Conservation (phyloP, 164 flowering plant genomes). For the Stephania japonica region DNA sequence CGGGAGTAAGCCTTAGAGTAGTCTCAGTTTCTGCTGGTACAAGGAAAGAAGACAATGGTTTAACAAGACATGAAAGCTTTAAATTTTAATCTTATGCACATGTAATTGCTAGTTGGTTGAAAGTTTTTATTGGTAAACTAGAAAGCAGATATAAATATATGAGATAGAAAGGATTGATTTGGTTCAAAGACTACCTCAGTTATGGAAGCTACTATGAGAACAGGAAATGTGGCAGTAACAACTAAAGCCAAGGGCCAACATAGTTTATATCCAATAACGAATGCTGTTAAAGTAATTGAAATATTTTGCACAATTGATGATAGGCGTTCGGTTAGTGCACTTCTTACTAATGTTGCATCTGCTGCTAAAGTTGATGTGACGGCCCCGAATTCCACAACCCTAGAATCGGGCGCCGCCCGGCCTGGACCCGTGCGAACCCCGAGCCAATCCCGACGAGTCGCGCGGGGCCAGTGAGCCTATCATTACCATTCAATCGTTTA, state of each 20-base stretch:
- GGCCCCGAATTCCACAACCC: no score
- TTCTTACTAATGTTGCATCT: conserved; percentile 64
- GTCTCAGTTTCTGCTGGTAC: conserved; percentile 58
- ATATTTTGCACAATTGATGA: conserved; percentile 68
- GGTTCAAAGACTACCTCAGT: conserved; percentile 42
- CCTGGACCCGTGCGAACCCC: no score
- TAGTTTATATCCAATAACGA: conserved; percentile 47
- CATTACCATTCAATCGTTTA: no score
- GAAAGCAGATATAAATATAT: neutral
- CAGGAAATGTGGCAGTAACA: conserved; percentile 56
- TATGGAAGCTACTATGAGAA: conserved; percentile 57
- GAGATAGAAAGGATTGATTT: no score
- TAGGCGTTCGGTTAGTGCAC: conserved; percentile 60
- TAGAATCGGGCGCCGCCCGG: no score
- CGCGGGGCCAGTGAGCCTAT: no score
- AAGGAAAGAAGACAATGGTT: neutral
- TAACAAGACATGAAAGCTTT: no score
- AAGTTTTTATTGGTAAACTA: neutral
- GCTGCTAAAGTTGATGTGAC: conserved; percentile 61
- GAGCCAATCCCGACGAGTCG: no score
- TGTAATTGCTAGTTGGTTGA: neutral
- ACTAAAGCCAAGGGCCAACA: conserved; percentile 69
- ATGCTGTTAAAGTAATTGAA: conserved; percentile 59
- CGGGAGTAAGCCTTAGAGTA: conserved; percentile 38
- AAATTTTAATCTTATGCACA: no score